These are phyloP conservation scores for Neurospora sp. DNA, from an alignment of 495 filamentous ascomycete genomes.

Conservation along the genomic window DNA sequence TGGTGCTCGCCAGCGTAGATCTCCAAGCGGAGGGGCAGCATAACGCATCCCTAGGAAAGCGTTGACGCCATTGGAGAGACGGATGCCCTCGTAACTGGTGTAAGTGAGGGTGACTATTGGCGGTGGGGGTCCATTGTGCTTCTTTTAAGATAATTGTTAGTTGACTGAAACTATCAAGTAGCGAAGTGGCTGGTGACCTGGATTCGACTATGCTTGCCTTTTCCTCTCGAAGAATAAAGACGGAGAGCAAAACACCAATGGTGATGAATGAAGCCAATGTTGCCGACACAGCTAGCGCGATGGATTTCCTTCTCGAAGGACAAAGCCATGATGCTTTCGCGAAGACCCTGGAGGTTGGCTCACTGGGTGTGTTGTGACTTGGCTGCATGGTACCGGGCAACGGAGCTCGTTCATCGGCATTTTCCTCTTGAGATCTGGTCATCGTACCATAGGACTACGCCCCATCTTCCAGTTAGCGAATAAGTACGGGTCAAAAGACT, in stretches of 20 bases:
- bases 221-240: neutral
- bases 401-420: neutral
- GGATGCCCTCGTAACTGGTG: slow-evolving; percentile 28
- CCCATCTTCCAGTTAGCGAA: neutral
- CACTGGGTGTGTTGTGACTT: neutral
- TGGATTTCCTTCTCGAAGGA: neutral
- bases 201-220: neutral
- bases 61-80: slow-evolving; percentile 24
- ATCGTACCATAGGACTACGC: neutral
- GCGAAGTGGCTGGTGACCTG: neutral
- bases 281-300: neutral
- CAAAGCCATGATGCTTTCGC: neutral
- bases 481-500: neutral
- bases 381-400: neutral
- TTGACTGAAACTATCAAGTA: neutral
- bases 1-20: slow-evolving; percentile 32
- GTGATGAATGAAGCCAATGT: neutral
- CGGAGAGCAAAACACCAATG: neutral
- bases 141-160: neutral
- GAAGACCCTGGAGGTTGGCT: neutral
- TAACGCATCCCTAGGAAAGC: slow-evolving; percentile 37
- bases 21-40: slow-evolving; percentile 30
- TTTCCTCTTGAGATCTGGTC: neutral
- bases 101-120: slow-evolving; percentile 31
- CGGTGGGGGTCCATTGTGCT: neutral